Evolutionary conservation across 106 monocot genomes (phyloP).

Genomic region (Ottelia alismoides): DNA sequence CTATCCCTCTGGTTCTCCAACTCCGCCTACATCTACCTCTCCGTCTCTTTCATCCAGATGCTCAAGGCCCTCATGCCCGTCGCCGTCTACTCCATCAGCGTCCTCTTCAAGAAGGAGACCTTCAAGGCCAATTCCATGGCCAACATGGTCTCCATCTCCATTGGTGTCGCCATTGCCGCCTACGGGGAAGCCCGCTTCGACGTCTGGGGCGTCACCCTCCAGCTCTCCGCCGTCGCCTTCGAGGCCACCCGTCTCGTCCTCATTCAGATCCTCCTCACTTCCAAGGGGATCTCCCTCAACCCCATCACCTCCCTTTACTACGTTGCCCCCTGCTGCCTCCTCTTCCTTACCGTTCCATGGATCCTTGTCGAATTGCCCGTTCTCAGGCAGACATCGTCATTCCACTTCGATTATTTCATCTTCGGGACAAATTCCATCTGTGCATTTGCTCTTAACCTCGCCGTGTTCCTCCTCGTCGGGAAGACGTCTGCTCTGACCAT

Average conservation of each 20-base stretch:
- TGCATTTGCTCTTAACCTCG: constrained; percentile 54
- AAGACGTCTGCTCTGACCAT: constrained; percentile 63
- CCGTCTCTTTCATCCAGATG: constrained; percentile 66
- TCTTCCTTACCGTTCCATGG: constrained; percentile 42
- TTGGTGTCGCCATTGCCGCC: too few relatives aligned
- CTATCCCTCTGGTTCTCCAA: constrained; percentile 58
- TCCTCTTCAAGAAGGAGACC: too few relatives aligned
- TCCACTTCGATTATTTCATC: too few relatives aligned
- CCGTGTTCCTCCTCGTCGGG: constrained; percentile 55
- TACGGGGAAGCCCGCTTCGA: too few relatives aligned
- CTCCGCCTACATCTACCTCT: constrained; percentile 60
- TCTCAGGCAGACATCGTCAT: constrained; percentile 19
- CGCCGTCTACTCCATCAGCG: constrained; percentile 49
- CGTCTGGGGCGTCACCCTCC: too few relatives aligned
- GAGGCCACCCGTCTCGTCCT: too few relatives aligned
- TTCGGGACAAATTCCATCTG: constrained; percentile 57
- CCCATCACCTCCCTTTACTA: too few relatives aligned
- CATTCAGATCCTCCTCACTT: too few relatives aligned
- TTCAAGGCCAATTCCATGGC: too few relatives aligned
- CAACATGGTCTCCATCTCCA: too few relatives aligned
- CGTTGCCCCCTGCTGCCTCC: constrained; percentile 17
- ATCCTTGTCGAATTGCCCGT: constrained; percentile 31
- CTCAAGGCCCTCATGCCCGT: constrained; percentile 63
- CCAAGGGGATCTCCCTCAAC: too few relatives aligned
- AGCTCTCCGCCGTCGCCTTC: too few relatives aligned